Evolutionary conservation across 768 basidiomycete genomes (phyloP).

Genomic region (Phaeolepiota aurea): DNA sequence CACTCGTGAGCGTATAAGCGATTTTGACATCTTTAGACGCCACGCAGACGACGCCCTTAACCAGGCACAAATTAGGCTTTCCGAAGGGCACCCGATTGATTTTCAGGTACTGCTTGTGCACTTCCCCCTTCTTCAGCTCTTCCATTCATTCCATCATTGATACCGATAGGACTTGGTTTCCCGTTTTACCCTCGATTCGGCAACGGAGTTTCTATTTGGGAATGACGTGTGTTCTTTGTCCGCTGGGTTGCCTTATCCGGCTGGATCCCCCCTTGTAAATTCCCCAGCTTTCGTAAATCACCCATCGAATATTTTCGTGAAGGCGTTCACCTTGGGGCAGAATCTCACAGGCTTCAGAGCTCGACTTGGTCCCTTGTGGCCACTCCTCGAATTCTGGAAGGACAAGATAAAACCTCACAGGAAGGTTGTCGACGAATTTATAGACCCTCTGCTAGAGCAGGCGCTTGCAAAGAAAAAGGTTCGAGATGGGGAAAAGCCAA

Average conservation of each 20-base stretch:
- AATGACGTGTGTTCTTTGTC: constrained; percentile 40
- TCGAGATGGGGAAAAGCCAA: constrained; percentile 5
- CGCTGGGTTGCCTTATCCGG: constrained; percentile 40
- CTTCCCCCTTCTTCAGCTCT: background rate
- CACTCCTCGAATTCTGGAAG: constrained; percentile 12
- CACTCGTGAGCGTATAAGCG: constrained; percentile 44
- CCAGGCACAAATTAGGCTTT: constrained; percentile 33
- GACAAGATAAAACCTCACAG: constrained; percentile 7
- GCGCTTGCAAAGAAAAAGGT: constrained; percentile 6
- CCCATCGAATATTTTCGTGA: constrained; percentile 8
- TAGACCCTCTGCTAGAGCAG: constrained; percentile 9
- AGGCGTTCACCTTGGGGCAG: constrained; percentile 6
- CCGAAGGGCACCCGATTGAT: constrained; percentile 43
- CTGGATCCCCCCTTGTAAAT: constrained; percentile 8
- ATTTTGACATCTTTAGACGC: constrained; percentile 53
- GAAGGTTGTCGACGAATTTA: constrained; percentile 7
- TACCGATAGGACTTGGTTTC: constrained; percentile 28
- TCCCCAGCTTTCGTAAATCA: constrained; percentile 11
- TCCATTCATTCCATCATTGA: background rate
- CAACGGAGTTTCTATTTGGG: constrained; percentile 54
- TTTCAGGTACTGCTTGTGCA: constrained; percentile 36
- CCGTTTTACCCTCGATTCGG: constrained; percentile 56
- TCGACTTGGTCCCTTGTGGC: constrained; percentile 26
- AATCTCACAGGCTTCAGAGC: background rate
- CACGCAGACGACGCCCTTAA: constrained; percentile 40